Evolutionary conservation across 2,329 filamentous ascomycete genomes (phyloP).

Genomic region (Allantophomopsis cytisporea): DNA sequence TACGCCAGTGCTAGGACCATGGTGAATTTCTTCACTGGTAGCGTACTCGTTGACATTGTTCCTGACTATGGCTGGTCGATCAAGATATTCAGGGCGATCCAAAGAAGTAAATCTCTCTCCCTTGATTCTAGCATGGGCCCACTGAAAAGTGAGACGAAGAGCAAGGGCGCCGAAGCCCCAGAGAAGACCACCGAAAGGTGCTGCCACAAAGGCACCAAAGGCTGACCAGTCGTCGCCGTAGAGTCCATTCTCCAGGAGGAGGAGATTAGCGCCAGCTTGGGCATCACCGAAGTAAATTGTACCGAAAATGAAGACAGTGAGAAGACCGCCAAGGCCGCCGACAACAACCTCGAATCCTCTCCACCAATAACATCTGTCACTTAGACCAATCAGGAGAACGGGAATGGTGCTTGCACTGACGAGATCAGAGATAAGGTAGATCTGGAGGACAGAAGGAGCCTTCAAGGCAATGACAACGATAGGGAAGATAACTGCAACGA

Average conservation of each 20-base stretch:
- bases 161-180: conserved; percentile 54
- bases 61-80: conserved; percentile 1
- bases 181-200: conserved; percentile 60
- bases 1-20: conserved; percentile 7
- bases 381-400: conserved; percentile 59
- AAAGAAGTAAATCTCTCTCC: conserved; percentile 53
- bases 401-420: conserved; percentile 67
- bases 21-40: conserved; percentile 8
- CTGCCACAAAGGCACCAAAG: conserved; percentile 73
- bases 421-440: conserved; percentile 72
- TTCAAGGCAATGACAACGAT: conserved; percentile 62
- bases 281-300: conserved; percentile 63
- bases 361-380: conserved; percentile 56
- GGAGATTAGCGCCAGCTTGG: conserved; percentile 46
- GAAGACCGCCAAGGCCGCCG: conserved; percentile 62
- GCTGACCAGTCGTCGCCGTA: conserved; percentile 70
- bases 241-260: conserved; percentile 60
- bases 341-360: conserved; percentile 69
- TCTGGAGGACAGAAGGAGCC: conserved; percentile 62
- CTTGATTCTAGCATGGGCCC: conserved; percentile 36
- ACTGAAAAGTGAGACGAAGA: conserved; percentile 46
- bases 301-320: conserved; percentile 73
- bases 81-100: conserved; percentile 34
- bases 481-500: conserved; percentile 62
- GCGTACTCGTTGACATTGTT: conserved; percentile 16